phyloP scores from a whole-genome alignment of 1,284 basidiomycete species.

The Crocinoboletus sp. region DNA sequence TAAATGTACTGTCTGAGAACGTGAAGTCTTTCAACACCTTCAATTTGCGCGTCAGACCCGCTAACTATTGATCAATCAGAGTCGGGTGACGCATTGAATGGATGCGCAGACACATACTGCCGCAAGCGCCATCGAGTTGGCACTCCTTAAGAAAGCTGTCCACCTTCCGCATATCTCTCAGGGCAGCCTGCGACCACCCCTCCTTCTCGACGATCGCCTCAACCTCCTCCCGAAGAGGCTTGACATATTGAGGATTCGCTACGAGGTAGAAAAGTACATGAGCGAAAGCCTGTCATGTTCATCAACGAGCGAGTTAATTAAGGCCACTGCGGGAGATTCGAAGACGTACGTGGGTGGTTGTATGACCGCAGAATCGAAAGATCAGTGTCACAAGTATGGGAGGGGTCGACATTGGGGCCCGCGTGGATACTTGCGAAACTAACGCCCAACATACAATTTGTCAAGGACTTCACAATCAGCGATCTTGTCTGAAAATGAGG shows the following conservation, averaged over 20 bases:
- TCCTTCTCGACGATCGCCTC: slow-evolving; percentile 24
- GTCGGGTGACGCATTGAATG: neutral
- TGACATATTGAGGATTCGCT: slow-evolving; percentile 35
- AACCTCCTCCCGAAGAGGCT: slow-evolving; percentile 42
- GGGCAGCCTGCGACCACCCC: slow-evolving; percentile 37
- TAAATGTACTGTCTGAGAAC: slow-evolving; percentile 38
- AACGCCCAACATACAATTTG: slow-evolving; percentile 30
- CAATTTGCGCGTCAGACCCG: slow-evolving; percentile 30
- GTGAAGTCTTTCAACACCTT: slow-evolving; percentile 34
- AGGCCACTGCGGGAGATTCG: too few species aligned
- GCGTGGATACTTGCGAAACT: slow-evolving; percentile 40
- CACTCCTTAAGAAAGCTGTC: slow-evolving; percentile 47
- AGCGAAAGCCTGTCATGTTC: slow-evolving; percentile 27
- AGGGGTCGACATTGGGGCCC: neutral
- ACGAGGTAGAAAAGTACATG: slow-evolving; percentile 37
- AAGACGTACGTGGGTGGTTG: slow-evolving; percentile 16
- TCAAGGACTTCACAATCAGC: slow-evolving; percentile 26
- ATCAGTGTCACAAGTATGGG: too few species aligned
- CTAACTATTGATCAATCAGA: slow-evolving; percentile 15
- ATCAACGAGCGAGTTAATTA: neutral
- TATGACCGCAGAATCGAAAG: neutral
- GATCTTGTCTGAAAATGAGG: neutral
- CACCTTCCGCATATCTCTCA: slow-evolving; percentile 38
- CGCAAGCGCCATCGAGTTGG: slow-evolving; percentile 29
- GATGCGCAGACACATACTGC: slow-evolving; percentile 19